These are phyloP conservation scores for Hymenoscyphus repandus DNA, from an alignment of 2,329 filamentous ascomycete species.

Conservation along the genomic window DNA sequence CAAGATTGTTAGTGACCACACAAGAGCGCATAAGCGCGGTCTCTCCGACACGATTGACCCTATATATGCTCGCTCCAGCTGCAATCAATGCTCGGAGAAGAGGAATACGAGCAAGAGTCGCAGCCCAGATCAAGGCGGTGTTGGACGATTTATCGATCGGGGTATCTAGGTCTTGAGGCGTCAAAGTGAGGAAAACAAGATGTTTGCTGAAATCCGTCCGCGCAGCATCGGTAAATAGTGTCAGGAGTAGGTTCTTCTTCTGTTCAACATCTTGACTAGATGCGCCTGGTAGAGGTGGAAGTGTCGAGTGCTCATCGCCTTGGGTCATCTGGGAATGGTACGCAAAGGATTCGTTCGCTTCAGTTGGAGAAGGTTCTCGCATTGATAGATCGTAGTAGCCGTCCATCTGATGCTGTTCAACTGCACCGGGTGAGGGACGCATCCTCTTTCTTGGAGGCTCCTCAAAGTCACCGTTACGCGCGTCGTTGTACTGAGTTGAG, in stretches of 20 bases:
- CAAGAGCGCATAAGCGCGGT: conserved; percentile 91
- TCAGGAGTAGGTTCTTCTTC: conserved; percentile 77
- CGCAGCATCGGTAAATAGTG: conserved; percentile 72
- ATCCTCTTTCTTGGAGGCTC: conserved; percentile 81
- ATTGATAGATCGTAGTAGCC: conserved; percentile 48
- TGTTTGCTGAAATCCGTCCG: conserved; percentile 67
- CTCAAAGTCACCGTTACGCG: conserved; percentile 48
- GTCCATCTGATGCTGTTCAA: conserved; percentile 33
- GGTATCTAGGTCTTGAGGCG: conserved; percentile 78
- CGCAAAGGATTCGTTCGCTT: conserved; percentile 74
- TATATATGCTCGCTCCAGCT: conserved; percentile 79
- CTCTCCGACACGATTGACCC: conserved; percentile 85
- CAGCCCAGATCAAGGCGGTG: conserved; percentile 93
- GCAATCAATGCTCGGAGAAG: conserved; percentile 76
- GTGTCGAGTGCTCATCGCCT: conserved; percentile 51
- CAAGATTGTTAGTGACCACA: conserved; percentile 88
- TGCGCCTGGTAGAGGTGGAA: conserved; percentile 60
- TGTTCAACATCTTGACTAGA: conserved; percentile 63
- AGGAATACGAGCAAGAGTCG: conserved; percentile 80
- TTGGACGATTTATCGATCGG: conserved; percentile 86
- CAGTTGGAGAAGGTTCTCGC: conserved; percentile 65
- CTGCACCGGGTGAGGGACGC: conserved; percentile 51
- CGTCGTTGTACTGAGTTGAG: conserved; percentile 49
- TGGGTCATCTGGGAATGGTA: conserved; percentile 46
- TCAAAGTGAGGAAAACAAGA: conserved; percentile 70